phyloP scores from a whole-genome alignment of 768 basidiomycete species.

The Kwoniella sp. region DNA sequence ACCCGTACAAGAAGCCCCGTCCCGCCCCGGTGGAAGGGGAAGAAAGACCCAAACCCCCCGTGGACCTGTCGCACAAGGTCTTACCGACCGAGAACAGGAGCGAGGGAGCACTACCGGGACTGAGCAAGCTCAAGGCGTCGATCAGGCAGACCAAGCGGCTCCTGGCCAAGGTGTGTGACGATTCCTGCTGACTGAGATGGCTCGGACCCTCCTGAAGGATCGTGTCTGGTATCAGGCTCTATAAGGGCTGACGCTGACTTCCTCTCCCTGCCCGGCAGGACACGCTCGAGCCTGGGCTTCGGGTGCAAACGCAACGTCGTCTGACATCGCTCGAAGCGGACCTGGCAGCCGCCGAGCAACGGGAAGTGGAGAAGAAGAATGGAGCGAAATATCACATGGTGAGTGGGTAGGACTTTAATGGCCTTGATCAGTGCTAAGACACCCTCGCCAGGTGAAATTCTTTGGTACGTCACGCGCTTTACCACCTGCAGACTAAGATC shows the following conservation, averaged over 20 bases:
- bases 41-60: conserved; percentile 8
- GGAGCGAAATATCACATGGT: conserved; percentile 76
- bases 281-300: conserved; percentile 74
- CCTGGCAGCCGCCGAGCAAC: conserved; percentile 41
- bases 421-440: neutral
- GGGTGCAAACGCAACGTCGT: conserved; percentile 74
- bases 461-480: conserved; percentile 61
- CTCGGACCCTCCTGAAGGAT: neutral
- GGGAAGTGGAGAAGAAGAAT: conserved; percentile 56
- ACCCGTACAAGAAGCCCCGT: conserved; percentile 8
- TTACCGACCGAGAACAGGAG: conserved; percentile 24
- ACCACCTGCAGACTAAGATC: neutral
- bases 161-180: conserved; percentile 63
- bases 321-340: conserved; percentile 65
- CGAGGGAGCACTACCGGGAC: conserved; percentile 56
- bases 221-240: neutral
- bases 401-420: conserved; percentile 3
- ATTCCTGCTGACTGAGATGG: neutral
- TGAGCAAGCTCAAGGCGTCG: conserved; percentile 80
- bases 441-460: conserved; percentile 63
- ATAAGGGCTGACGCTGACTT: neutral
- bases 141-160: conserved; percentile 77
- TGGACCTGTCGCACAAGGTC: conserved; percentile 5
- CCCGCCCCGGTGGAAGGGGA: neutral
- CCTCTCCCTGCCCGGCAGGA: conserved; percentile 55